Conservation (phyloP, 2,329 filamentous ascomycete genomes). For the Didymella glomerata region DNA sequence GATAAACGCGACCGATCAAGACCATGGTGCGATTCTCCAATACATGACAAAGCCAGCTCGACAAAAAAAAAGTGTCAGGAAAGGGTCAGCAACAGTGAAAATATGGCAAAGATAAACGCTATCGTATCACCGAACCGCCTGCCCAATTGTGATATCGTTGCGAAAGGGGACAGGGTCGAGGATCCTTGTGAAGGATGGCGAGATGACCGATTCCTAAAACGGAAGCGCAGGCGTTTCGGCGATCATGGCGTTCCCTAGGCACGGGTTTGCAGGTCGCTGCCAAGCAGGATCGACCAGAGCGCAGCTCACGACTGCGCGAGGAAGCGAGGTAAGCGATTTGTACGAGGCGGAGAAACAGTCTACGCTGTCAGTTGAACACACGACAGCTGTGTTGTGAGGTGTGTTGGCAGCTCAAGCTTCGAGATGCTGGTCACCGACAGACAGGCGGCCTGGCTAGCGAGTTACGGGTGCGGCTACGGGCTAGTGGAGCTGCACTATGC, state of each 20-base stretch:
- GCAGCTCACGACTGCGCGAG: neutral
- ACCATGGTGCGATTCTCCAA: neutral
- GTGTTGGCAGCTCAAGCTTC: conserved; percentile 1
- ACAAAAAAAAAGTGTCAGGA: neutral
- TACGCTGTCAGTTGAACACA: neutral
- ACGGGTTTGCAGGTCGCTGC: conserved; percentile 7
- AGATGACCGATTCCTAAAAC: conserved; percentile 15
- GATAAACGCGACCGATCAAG: conserved; percentile 3
- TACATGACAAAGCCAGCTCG: conserved; percentile 1
- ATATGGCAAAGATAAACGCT: neutral
- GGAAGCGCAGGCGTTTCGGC: conserved; percentile 16
- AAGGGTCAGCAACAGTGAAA: neutral
- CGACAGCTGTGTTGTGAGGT: neutral
- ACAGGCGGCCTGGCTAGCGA: conserved; percentile 13
- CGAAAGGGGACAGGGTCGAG: conserved; percentile 7
- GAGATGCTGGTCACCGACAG: conserved; percentile 8
- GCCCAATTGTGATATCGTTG: neutral
- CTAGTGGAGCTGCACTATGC: conserved; percentile 22
- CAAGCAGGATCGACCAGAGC: conserved; percentile 9
- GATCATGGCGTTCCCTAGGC: conserved; percentile 19
- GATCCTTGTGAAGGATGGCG: conserved; percentile 5
- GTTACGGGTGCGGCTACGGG: conserved; percentile 19
- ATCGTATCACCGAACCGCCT: neutral
- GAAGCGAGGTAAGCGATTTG: neutral
- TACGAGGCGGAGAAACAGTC: neutral